phyloP scores from a whole-genome alignment of 169 alveolate genomes.

The Plasmodium berghei region DNA sequence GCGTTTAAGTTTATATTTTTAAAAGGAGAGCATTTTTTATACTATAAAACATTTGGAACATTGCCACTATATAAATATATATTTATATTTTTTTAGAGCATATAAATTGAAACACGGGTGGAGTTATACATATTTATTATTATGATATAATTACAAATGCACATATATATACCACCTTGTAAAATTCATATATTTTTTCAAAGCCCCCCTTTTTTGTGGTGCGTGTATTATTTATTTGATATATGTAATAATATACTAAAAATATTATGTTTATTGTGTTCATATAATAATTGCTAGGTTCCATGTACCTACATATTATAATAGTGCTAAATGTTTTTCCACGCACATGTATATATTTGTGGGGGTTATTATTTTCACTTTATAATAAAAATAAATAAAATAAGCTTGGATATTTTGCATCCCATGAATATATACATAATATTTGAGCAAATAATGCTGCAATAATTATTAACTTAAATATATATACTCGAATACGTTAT shows the following conservation, averaged over 20 bases:
- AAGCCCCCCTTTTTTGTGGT: background rate
- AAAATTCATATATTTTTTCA: background rate
- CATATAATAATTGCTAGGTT: background rate
- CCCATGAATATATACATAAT: background rate
- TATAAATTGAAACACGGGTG: too few species aligned
- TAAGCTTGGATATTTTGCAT: background rate
- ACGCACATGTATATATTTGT: background rate
- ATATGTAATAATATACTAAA: background rate
- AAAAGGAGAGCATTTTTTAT: too few species aligned
- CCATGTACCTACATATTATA: background rate
- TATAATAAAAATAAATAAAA: background rate
- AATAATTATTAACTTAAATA: too few species aligned
- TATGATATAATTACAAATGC: too few species aligned
- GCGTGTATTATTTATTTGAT: background rate
- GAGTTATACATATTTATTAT: too few species aligned
- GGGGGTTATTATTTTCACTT: background rate
- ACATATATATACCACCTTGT: too few species aligned
- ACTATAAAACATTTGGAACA: too few species aligned
- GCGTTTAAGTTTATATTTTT: too few species aligned
- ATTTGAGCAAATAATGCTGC: conserved; percentile 11
- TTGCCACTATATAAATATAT: too few species aligned
- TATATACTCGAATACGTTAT: too few species aligned
- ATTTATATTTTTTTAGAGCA: too few species aligned
- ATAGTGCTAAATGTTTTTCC: background rate
- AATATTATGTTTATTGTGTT: background rate